A percentile compares a stretch with the other conserved stretches of the same genome.
These are phyloP conservation scores for Eustoma russellianum DNA, from an alignment of 257 asterid genomes.

Conservation along the genomic window DNA sequence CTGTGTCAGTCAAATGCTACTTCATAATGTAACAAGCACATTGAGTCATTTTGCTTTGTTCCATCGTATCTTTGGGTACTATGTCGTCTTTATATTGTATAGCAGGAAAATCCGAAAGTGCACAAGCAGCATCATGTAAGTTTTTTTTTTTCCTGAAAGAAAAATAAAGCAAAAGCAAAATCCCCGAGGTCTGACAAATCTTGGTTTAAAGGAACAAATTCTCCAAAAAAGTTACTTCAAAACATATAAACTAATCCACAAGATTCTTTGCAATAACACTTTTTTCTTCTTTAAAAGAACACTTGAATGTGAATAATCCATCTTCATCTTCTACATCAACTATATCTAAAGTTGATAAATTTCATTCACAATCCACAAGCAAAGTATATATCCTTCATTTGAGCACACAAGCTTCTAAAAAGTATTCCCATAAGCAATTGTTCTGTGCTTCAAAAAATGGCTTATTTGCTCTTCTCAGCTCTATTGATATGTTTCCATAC, in stretches of 20 bases:
- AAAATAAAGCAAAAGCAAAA: constrained; percentile 22
- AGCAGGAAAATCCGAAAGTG: constrained; percentile 1
- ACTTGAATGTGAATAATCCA: constrained; percentile 17
- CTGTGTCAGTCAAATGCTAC: no score
- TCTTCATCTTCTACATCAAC: constrained; percentile 6
- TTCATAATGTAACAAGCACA: no score
- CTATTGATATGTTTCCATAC: constrained; percentile 14
- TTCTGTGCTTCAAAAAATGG: constrained; percentile 21
- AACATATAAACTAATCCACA: constrained; percentile 22
- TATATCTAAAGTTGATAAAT: constrained; percentile 6
- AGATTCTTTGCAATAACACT: constrained; percentile 31
- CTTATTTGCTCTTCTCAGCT: constrained; percentile 15
- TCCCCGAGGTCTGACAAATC: constrained; percentile 31
- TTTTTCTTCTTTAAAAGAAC: constrained; percentile 17
- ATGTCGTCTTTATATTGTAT: no score
- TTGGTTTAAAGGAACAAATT: constrained; percentile 21
- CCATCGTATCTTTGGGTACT: neutral
- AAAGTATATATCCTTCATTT: constrained; percentile 41
- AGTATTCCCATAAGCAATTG: neutral
- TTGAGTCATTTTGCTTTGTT: no score
- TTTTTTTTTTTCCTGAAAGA: constrained; percentile 20
- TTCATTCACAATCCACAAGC: constrained; percentile 35
- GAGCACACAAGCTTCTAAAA: neutral
- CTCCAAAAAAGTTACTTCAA: constrained; percentile 16
- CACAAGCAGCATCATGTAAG: constrained; percentile 1